Evolutionary conservation across 331 rosid species (phyloP), one percentile per base, ranked within the genome.

Genomic region (Phaseolus coccineus): DNA sequence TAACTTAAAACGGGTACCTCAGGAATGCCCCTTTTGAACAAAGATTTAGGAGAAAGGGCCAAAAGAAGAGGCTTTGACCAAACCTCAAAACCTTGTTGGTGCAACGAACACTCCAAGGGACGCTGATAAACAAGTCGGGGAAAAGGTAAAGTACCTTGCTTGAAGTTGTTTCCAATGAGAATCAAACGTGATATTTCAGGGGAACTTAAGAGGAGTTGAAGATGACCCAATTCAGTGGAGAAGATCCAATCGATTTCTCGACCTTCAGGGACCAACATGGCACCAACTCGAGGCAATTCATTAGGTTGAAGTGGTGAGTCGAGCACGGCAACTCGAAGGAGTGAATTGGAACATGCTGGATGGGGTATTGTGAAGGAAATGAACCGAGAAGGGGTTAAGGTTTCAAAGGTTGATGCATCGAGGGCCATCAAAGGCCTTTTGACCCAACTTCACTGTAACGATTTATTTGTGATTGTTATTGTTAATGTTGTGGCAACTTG

Each of bases 231-330:
- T 65, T 87, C 83, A 2, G 97, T 88, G 64, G 90, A 91, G 86
- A 93, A 95, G 48, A 89, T 87, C 99, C 97, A 95, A 72, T 95
- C 97, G 31, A 87, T 25, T 83, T 95, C 94, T 25, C 97, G 97
- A 61, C 84, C 85, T 24, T 66, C 74, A 3, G 97, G 98, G 70
- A 93, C 94, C 39, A 90, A 81, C 91, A 93, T 85, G 31, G 91
- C 92, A 46, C 87, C 91, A 37, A 89, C 90, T 33, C 28, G 84
- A 37, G 91, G 88, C 4, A 87, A 28, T 27, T 78, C 71, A 15
- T 51, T 2, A 59, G 85, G 75, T 16, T 80, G 88, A 59, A 80
- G 4, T 12, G 92, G 96, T 3, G 96, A 90, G 84, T 95, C 97
- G 57, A 95, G 94, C 27, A 93, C 94, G 1, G 99, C 90, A 30